These are phyloP conservation scores for Echria macrotheca DNA, from an alignment of 495 filamentous ascomycete genomes.

Conservation along the genomic window DNA sequence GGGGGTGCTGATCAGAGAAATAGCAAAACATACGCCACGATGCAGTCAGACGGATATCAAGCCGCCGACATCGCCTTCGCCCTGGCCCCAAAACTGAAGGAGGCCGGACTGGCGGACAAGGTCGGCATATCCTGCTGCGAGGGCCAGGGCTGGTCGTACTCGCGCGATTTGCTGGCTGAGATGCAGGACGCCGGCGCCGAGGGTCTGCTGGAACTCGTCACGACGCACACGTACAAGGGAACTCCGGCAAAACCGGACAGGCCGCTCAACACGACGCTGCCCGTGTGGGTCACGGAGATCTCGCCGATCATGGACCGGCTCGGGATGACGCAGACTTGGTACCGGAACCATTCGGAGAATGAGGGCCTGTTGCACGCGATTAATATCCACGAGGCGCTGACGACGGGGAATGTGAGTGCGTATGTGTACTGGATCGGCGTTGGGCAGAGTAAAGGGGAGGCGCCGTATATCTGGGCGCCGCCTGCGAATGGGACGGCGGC, in stretches of 20 bases:
- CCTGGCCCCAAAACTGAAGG: constrained; percentile 36
- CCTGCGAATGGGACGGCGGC: not conserved
- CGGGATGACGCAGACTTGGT: constrained; percentile 38
- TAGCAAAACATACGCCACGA: constrained; percentile 48
- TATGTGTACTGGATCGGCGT: constrained; percentile 47
- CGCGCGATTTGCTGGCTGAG: constrained; percentile 33
- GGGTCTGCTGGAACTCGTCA: constrained; percentile 35
- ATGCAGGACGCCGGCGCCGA: constrained; percentile 37
- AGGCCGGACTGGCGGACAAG: constrained; percentile 27
- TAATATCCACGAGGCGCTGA: constrained; percentile 42
- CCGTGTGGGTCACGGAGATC: constrained; percentile 22
- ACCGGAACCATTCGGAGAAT: constrained; percentile 26
- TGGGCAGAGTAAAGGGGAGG: constrained; percentile 6
- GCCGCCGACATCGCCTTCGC: constrained; percentile 43
- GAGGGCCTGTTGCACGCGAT: constrained; percentile 52
- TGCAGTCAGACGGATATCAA: constrained; percentile 44
- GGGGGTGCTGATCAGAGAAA: not conserved
- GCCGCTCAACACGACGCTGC: constrained; percentile 16
- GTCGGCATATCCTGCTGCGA: constrained; percentile 48
- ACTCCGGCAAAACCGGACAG: constrained; percentile 26
- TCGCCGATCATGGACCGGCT: constrained; percentile 22
- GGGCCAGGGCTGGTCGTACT: constrained; percentile 43
- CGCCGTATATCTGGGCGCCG: constrained; percentile 16
- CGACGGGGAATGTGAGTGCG: constrained; percentile 39
- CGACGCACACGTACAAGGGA: constrained; percentile 45